Conservation (phyloP, 805 yeast genomes). For the Dipodascus geniculatus region DNA sequence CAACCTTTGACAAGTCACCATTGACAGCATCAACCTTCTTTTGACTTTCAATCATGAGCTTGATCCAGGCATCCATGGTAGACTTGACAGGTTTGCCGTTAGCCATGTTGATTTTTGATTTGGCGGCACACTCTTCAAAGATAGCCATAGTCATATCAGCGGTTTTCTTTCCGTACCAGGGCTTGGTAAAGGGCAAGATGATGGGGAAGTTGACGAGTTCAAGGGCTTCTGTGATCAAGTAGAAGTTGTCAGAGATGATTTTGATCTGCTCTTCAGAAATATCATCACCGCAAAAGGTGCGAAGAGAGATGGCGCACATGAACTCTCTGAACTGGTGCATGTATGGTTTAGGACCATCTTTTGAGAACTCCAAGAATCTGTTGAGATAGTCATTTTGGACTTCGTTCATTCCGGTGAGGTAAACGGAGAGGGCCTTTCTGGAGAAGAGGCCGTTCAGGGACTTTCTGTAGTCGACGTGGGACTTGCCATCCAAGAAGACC, state of each 20-base stretch:
- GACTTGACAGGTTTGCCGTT: conserved; percentile 71
- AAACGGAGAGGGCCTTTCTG: conserved; percentile 66
- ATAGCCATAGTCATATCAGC: conserved; percentile 92
- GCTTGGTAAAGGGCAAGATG: conserved; percentile 87
- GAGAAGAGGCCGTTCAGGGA: conserved; percentile 85
- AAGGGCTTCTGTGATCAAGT: conserved; percentile 84
- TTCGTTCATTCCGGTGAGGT: conserved; percentile 74
- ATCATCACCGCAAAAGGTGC: conserved; percentile 92
- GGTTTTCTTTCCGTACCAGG: conserved; percentile 93
- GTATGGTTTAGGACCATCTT: conserved; percentile 55
- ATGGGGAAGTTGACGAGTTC: conserved; percentile 97
- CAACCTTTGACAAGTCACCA: conserved; percentile 24
- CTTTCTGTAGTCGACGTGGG: conserved; percentile 85
- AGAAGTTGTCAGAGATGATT: conserved; percentile 84
- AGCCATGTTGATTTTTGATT: conserved; percentile 71
- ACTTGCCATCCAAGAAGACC: conserved; percentile 96
- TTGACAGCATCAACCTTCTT: not conserved
- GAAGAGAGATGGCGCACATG: conserved; percentile 85
- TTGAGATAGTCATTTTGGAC: conserved; percentile 76
- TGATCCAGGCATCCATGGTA: conserved; percentile 93
- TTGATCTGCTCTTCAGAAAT: conserved; percentile 86
- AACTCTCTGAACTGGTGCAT: conserved; percentile 94
- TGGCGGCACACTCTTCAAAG: conserved; percentile 78
- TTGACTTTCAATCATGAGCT: conserved; percentile 68
- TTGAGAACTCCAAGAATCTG: conserved; percentile 44